Evolutionary conservation across 1,284 basidiomycete genomes (phyloP), one percentile per base, ranked within the genome.

Genomic region (Rhodotorula sp.): DNA sequence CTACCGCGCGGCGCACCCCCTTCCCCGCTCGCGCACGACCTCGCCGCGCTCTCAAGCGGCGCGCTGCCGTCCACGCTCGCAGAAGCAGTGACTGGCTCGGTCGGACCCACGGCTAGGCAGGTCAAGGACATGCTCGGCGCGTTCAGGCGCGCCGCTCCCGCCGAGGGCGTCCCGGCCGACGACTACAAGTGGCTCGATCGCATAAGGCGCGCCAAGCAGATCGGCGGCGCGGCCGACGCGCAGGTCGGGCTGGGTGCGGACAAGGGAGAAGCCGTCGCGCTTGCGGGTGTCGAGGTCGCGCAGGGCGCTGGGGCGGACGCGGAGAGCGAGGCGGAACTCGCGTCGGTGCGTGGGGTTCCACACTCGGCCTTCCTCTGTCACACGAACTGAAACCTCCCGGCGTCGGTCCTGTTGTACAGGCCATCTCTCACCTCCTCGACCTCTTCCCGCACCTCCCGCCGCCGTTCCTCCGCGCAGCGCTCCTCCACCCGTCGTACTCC

Each of bases 371-470:
- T 56, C 27, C 65, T 8, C 37, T n/a, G 13, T 9, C 46, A 25
- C 44, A 22, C 51, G 29, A 1, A 29, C n/a, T 3, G 13, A 32
- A 4, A 6, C 27, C n/a, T 17, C n/a, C 21, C 17, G 27, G 10
- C n/a, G n/a, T n/a, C n/a, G n/a, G n/a, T n/a, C n/a, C n/a, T n/a
- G 29, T 17, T 12, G 87, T 89, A 59, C 67, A 85, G 36, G 85
- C 88, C 64, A 82, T 89, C 34, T 82, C 85, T 0, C 88, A 90
- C 76, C 87, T 91, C 12, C 83, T 90, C 25, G 89, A 90, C 75
- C 86, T 91, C 73, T 83, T 92, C 34, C 89, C 90, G 0, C 85
- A 90, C 60, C 82, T 86, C 29, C 80, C 85, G 0, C 82, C 85
- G 0, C 78, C 79, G 3, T 89, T 91, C 73, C 81, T 91, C 61